Conservation (phyloP, 2,329 filamentous ascomycete species). For the Cercospora brassicicola region DNA sequence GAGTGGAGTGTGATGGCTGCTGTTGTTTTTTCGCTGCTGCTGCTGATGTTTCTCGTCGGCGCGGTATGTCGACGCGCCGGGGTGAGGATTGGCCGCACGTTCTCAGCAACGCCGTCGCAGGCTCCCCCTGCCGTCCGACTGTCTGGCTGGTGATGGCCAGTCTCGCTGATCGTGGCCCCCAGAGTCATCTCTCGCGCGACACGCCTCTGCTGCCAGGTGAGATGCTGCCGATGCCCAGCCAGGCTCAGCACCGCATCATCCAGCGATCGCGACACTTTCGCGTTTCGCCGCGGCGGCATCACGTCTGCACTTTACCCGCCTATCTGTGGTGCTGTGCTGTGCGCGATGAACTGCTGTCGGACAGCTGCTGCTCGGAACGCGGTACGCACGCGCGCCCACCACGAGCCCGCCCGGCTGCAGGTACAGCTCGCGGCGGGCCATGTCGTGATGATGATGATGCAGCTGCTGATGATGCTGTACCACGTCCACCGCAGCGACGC, state of each 20-base stretch:
- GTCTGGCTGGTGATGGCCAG: not conserved
- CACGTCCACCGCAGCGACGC: not conserved
- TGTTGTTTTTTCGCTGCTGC: not conserved
- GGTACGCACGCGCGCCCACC: not conserved
- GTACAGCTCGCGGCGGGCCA: not conserved
- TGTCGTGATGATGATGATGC: not conserved
- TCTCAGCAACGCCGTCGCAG: not conserved
- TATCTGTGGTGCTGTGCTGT: not conserved
- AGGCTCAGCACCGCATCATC: not conserved
- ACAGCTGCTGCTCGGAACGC: not conserved
- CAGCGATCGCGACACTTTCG: not conserved
- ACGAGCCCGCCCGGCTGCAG: not conserved
- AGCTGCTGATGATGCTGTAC: not conserved
- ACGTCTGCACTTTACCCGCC: not conserved
- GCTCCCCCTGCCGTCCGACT: not conserved
- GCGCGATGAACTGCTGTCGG: not conserved
- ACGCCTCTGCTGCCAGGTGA: not conserved
- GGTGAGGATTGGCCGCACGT: not conserved
- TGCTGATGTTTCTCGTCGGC: not conserved
- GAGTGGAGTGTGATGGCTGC: not conserved
- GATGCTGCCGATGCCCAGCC: not conserved
- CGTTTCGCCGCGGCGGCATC: not conserved
- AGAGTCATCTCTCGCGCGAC: not conserved
- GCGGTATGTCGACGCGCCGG: not conserved
- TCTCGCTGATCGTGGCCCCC: not conserved